Conservation (phyloP, 192 early-diverging fungal species). For the Coemansia sp. region DNA sequence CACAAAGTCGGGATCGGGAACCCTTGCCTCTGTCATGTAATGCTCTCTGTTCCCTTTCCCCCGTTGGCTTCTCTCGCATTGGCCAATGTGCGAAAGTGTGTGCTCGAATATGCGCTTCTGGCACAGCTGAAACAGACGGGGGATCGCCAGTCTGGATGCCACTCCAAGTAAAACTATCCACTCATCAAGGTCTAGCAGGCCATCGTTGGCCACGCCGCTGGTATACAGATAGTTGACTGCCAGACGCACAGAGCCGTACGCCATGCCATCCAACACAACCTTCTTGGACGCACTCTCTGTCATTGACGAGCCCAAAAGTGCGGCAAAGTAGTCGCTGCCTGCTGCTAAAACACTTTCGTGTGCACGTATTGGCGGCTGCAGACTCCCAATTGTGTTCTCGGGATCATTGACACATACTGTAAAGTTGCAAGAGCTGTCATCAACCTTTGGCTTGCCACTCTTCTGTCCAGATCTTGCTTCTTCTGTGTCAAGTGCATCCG, state of each 20-base stretch:
- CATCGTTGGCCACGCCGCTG: conserved; percentile 17
- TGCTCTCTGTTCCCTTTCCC: neutral
- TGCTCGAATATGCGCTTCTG: conserved; percentile 29
- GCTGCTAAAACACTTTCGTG: conserved; percentile 39
- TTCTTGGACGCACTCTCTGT: conserved; percentile 29
- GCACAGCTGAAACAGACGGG: conserved; percentile 36
- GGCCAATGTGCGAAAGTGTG: neutral
- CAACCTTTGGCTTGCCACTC: conserved; percentile 15
- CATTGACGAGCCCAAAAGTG: conserved; percentile 42
- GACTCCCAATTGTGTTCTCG: conserved; percentile 36
- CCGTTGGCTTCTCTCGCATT: neutral
- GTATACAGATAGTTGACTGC: conserved; percentile 46
- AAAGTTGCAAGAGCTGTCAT: conserved; percentile 34
- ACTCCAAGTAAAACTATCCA: conserved; percentile 40
- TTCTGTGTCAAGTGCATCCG: neutral
- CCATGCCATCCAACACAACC: conserved; percentile 40
- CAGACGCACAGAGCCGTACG: conserved; percentile 43
- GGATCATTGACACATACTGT: conserved; percentile 35
- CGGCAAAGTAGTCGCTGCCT: conserved; percentile 53
- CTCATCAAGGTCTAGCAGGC: conserved; percentile 18
- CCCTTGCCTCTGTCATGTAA: conserved; percentile 7
- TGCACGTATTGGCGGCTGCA: conserved; percentile 46
- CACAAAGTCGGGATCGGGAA: conserved; percentile 24
- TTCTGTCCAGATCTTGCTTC: neutral
- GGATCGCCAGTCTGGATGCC: conserved; percentile 37